phyloP scores from a whole-genome alignment of 2,329 filamentous ascomycete genomes.

The Claviceps humidiphila region DNA sequence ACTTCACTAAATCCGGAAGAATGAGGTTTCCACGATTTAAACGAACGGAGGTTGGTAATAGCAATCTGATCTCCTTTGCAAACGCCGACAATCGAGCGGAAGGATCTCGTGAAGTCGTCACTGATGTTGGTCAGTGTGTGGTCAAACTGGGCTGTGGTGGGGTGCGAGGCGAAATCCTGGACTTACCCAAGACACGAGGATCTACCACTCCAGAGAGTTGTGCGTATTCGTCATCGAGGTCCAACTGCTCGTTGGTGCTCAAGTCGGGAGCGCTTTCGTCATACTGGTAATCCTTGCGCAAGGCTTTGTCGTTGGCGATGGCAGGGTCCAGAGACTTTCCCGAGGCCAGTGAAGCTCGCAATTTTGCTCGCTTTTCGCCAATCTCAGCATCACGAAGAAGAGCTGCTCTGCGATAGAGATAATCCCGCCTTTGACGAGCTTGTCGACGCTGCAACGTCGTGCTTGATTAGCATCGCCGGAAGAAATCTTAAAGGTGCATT shows the following conservation, averaged over 20 bases:
- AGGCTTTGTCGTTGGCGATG: conserved; percentile 72
- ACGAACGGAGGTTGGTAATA: conserved; percentile 74
- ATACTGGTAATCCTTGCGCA: conserved; percentile 84
- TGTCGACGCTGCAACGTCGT: conserved; percentile 20
- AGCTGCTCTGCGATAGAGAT: conserved; percentile 81
- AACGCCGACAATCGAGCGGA: conserved; percentile 77
- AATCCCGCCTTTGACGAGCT: conserved; percentile 29
- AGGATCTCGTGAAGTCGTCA: conserved; percentile 83
- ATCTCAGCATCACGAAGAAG: conserved; percentile 85
- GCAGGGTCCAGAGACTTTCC: conserved; percentile 73
- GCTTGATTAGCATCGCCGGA: background rate
- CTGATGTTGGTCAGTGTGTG: conserved; percentile 27
- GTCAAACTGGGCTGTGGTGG: background rate
- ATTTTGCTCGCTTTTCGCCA: conserved; percentile 75
- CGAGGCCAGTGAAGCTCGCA: conserved; percentile 75
- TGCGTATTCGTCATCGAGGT: conserved; percentile 80
- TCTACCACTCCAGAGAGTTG: conserved; percentile 86
- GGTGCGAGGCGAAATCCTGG: background rate
- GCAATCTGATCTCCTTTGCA: conserved; percentile 76
- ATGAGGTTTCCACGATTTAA: conserved; percentile 87
- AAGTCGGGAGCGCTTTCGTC: conserved; percentile 69
- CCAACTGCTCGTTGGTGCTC: conserved; percentile 53
- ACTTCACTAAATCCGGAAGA: conserved; percentile 70
- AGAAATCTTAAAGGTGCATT: background rate
- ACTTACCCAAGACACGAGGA: conserved; percentile 76